phyloP scores from a whole-genome alignment of 75 land plant genomes.

The Cryptomeria japonica region DNA sequence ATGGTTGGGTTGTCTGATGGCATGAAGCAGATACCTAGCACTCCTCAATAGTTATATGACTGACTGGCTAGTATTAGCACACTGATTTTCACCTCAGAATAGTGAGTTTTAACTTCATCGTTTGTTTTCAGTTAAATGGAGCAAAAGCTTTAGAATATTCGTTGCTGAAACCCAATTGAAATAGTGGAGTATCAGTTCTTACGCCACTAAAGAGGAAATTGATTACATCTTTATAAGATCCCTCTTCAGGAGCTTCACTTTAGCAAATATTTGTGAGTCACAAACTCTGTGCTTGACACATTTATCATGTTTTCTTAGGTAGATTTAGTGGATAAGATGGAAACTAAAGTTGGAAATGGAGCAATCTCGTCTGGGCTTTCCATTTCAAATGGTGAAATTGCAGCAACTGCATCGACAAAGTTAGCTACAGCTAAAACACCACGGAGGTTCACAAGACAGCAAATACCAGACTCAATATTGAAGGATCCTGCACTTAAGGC shows the following conservation, averaged over 20 bases:
- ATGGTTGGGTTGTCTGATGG: not conserved
- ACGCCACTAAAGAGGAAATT: not conserved
- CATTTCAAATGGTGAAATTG: not conserved
- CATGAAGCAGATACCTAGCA: not conserved
- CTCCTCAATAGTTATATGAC: not conserved
- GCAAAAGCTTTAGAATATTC: not conserved
- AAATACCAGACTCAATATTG: constrained; percentile 78
- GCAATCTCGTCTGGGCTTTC: not conserved
- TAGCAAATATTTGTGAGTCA: not conserved
- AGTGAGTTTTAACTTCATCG: not conserved
- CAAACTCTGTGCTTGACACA: not conserved
- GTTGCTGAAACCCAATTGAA: not conserved
- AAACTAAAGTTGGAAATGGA: constrained; percentile 1
- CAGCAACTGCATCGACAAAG: not conserved
- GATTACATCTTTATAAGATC: not conserved
- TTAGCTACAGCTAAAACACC: constrained; percentile 28
- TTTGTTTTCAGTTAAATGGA: not conserved
- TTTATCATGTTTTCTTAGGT: not conserved
- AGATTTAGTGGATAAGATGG: not conserved
- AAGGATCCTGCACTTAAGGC: constrained; percentile 66
- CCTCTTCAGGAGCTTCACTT: not conserved
- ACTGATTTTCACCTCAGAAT: not conserved
- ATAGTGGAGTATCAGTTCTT: not conserved
- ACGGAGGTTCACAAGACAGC: constrained; percentile 73
- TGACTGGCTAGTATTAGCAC: not conserved